Evolutionary conservation across 2,329 filamentous ascomycete species (phyloP), one percentile per base, ranked within the genome.

Genomic region (Calonectria montana): DNA sequence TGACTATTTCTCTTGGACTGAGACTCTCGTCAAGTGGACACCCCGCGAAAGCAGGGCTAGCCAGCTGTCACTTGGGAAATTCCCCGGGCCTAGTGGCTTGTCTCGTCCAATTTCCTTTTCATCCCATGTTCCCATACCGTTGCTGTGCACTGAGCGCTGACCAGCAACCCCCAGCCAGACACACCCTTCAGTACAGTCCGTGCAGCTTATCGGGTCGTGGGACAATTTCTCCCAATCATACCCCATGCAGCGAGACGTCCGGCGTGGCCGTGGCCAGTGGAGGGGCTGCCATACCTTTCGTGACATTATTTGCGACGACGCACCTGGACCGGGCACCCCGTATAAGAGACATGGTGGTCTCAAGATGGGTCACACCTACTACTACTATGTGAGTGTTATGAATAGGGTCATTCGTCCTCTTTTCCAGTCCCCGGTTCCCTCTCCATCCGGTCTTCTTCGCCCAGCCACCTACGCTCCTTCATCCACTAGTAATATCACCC

Each of bases 311-410:
- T 95, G 92, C 78, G 94, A 97, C 83, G 94, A 95, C 69, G 88
- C 92, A 72, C 66, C 76, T 67, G 67, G 75, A 71, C 66, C 76
- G 64, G 64, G 63, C 70, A 65, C 73, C 77, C 75, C 75, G 71
- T 78, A 76, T 75, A 76, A 87, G 85, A 90, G 94, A 78, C 90
- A 90, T 76, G 95, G 95, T 70, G 96, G 94, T 65, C 88, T 98
- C 75, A 97, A 93, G 83, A 98, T 98, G 94, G 96, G 96, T 53
- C 91, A 93, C 72, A 97, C 93, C 18, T 98, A 98, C 84, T 98
- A 96, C 89, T 98, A 97, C 87, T 98, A 97, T 85, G 95, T 97
- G 87, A 85, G 94, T 88, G 53, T 59, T 63, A 69, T 69, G 65
- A 72, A 68, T 77, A 71, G 45, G 55, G 64, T 75, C 67, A 37